Conservation (phyloP, 78 protist genomes). For the Ministeria vibrans region DNA sequence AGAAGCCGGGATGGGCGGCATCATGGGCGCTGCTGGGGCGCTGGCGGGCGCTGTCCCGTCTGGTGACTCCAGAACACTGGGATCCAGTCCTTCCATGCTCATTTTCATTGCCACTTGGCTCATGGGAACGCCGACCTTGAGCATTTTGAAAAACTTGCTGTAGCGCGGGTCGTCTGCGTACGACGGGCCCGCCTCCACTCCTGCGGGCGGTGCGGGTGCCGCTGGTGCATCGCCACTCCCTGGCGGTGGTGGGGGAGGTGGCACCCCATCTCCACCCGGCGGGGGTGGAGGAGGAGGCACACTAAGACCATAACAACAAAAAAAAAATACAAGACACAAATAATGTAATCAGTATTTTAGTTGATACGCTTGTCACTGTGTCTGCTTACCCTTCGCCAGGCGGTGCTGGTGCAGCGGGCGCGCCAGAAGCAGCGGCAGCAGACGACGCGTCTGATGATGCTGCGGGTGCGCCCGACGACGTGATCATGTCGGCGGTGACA, state of each 20-base stretch:
- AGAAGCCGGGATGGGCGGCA: no score
- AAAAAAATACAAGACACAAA: background rate
- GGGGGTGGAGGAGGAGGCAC: no score
- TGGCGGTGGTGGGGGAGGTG: no score
- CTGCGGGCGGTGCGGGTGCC: no score
- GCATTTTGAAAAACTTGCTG: background rate
- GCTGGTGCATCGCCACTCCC: no score
- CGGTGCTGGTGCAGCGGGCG: background rate
- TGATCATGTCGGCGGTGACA: background rate
- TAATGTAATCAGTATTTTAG: no score
- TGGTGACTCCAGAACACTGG: constrained; percentile 1
- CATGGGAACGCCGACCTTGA: background rate
- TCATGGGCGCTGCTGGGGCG: no score
- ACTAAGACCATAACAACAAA: background rate
- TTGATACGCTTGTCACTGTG: background rate
- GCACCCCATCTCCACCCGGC: no score
- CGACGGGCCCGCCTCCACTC: no score
- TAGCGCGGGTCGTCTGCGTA: constrained; percentile 16
- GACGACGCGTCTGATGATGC: background rate
- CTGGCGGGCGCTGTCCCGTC: no score
- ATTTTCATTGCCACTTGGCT: background rate
- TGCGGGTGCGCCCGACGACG: background rate
- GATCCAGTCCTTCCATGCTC: constrained; percentile 4
- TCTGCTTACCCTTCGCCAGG: no score
- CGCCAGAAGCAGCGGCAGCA: background rate